A percentile compares a stretch with the other conserved stretches of the same genome.
These are phyloP conservation scores for Erysiphe neolycopersici DNA, from an alignment of 2,329 filamentous ascomycete species.

Conservation along the genomic window DNA sequence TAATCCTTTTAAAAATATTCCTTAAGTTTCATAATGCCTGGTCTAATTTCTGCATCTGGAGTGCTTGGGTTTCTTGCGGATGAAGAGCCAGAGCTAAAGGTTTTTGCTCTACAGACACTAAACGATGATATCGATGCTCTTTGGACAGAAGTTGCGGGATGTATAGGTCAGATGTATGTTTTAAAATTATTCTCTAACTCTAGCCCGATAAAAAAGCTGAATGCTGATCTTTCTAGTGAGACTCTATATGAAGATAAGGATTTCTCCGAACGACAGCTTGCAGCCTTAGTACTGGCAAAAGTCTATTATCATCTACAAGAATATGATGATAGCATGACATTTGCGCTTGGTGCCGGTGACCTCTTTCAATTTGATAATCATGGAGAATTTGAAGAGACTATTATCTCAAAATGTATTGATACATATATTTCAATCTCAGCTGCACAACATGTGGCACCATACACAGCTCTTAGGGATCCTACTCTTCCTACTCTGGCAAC, in stretches of 20 bases:
- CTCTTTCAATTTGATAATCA: constrained; percentile 79
- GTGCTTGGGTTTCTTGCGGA: constrained; percentile 88
- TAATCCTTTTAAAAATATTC: not conserved
- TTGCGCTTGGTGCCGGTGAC: constrained; percentile 81
- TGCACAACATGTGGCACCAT: constrained; percentile 20
- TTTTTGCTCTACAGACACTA: constrained; percentile 81
- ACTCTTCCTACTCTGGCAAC: constrained; percentile 35
- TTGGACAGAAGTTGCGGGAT: constrained; percentile 89
- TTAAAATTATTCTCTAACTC: not conserved
- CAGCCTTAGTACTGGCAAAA: constrained; percentile 83
- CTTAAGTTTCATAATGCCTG: constrained; percentile 36
- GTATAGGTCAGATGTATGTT: constrained; percentile 74
- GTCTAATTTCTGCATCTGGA: constrained; percentile 78
- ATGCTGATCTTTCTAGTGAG: constrained; percentile 33
- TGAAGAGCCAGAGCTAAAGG: constrained; percentile 77
- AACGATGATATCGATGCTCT: constrained; percentile 92
- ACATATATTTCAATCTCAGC: constrained; percentile 74
- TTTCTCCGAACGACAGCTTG: constrained; percentile 82
- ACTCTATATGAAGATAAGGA: constrained; percentile 88
- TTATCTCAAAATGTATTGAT: constrained; percentile 94
- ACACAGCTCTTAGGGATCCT: constrained; percentile 22
- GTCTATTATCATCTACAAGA: constrained; percentile 97
- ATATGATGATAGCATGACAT: constrained; percentile 98
- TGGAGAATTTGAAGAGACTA: constrained; percentile 95
- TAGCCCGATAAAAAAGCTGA: not conserved